Base-by-base conservation (phyloP, 140 eudicot genomes). In the Oenanthe javanica region DNA sequence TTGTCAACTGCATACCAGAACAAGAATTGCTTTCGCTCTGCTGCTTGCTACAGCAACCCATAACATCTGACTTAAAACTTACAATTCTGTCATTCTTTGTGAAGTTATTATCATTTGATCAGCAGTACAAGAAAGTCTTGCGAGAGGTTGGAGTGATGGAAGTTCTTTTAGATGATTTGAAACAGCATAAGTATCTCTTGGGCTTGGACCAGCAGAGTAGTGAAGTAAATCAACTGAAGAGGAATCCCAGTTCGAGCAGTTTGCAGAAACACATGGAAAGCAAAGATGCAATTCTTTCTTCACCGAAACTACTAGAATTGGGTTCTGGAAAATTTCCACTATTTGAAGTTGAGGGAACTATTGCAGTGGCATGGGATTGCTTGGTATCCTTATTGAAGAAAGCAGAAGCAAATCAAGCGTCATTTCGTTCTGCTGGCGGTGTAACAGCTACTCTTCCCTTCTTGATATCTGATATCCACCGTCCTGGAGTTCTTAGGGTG, bases 121-220 rank as follows among this genome's bases (percentile, higher is more conserved):
- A 90, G 81, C 92, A 92, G 84, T 95, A 88, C 88, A 95, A 91
- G 84, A 95, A 91, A 86, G 89, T 95, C 23, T 54, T 95, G 78
- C 89, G 97, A 54, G 99, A 95, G 86, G 97, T 95, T 82, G 99
- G 99, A 55, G 93, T 95, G 86, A 84, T 95, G 81, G 99, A 92
- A 86, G 96, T 95, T 84, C 85, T 95, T 45, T 83, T 95, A 45
- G 97, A 95, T 83, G 99, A 92, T 89, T 89, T 95, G 77, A 95
- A 91, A 84, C 91, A 89, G 76, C 89, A 95, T 83, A 92, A 85
- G 86, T 86, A 88, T 87, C 89, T 88, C 57, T 79, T 82, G 66
- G 97, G 93, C 9, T 83, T 93, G 9, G 97, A 89, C 79, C 92
- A 86, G 73, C 85, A 59, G 6, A 66, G 57, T 36, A 82, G 81